Conservation (phyloP, 1,284 basidiomycete genomes). For the Rhodofomes roseus region DNA sequence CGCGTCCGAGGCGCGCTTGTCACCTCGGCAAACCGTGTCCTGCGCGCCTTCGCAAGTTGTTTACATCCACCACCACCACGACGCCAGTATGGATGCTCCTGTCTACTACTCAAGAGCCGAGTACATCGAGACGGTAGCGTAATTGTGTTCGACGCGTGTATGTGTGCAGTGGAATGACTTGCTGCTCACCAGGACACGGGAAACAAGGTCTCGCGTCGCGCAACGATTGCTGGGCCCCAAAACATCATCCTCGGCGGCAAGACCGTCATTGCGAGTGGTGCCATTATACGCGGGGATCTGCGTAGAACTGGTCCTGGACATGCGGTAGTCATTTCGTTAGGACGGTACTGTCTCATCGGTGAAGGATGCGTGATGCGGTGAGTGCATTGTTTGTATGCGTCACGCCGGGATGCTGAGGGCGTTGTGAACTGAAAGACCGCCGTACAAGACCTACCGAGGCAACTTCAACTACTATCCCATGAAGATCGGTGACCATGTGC, state of each 20-base stretch:
- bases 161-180: neutral
- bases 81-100: conserved; percentile 52
- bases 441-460: conserved; percentile 87
- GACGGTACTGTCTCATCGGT: conserved; percentile 89
- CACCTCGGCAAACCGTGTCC: too few species aligned
- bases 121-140: conserved; percentile 75
- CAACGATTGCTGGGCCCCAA: conserved; percentile 91
- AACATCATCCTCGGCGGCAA: conserved; percentile 98
- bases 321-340: conserved; percentile 90
- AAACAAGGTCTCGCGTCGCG: conserved; percentile 85
- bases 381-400: conserved; percentile 16
- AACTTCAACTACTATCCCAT: conserved; percentile 98
- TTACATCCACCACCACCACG: neutral
- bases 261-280: conserved; percentile 88
- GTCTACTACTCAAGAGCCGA: conserved; percentile 74
- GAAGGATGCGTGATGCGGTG: conserved; percentile 89
- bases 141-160: neutral
- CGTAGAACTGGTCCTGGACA: conserved; percentile 81
- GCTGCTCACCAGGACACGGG: conserved; percentile 30
- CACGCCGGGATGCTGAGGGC: neutral
- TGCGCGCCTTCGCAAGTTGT: neutral
- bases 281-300: conserved; percentile 88
- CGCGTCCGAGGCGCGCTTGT: too few species aligned
- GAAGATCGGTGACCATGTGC: conserved; percentile 94
- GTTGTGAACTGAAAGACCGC: conserved; percentile 47